Percentiles rank a stretch among this genome's conserved stretches.
Conservation (phyloP, 2,329 filamentous ascomycete genomes). For the Cladobotryum mycophilum region DNA sequence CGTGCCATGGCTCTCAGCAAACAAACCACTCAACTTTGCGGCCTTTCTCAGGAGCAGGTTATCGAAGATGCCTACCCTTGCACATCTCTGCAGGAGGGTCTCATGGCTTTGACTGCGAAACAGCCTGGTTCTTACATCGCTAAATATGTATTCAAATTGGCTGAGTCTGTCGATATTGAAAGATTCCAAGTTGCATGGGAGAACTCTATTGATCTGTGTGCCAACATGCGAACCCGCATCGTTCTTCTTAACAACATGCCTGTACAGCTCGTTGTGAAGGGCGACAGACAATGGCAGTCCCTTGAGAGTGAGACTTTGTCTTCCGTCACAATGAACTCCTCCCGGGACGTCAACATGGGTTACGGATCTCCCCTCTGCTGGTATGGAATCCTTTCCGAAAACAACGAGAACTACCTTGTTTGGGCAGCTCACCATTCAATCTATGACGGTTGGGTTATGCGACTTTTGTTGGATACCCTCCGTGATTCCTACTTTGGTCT, state of each 20-base stretch:
- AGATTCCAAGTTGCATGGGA: conserved; percentile 24
- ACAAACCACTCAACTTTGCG: not conserved
- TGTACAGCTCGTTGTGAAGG: conserved; percentile 3
- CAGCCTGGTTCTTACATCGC: conserved; percentile 29
- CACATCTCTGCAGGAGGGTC: conserved; percentile 17
- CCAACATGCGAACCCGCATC: conserved; percentile 9
- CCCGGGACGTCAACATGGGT: not conserved
- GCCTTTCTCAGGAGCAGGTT: not conserved
- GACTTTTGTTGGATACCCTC: conserved; percentile 9
- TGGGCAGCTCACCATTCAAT: conserved; percentile 8
- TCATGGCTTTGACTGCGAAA: conserved; percentile 24
- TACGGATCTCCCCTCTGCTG: conserved; percentile 9
- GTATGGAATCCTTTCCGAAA: conserved; percentile 3
- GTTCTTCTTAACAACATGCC: not conserved
- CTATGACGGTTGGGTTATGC: conserved; percentile 14
- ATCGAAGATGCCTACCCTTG: conserved; percentile 18
- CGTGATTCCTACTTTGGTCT: not conserved
- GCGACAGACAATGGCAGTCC: not conserved
- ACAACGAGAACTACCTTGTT: not conserved
- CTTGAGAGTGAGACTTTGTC: no score
- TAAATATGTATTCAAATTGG: conserved; percentile 13
- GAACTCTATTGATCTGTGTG: conserved; percentile 7
- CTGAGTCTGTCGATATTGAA: conserved; percentile 11
- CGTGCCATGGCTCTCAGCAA: not conserved
- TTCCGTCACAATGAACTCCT: not conserved